Evolutionary conservation across 306 rosid genomes (phyloP).

Genomic region (Cercis canadensis): DNA sequence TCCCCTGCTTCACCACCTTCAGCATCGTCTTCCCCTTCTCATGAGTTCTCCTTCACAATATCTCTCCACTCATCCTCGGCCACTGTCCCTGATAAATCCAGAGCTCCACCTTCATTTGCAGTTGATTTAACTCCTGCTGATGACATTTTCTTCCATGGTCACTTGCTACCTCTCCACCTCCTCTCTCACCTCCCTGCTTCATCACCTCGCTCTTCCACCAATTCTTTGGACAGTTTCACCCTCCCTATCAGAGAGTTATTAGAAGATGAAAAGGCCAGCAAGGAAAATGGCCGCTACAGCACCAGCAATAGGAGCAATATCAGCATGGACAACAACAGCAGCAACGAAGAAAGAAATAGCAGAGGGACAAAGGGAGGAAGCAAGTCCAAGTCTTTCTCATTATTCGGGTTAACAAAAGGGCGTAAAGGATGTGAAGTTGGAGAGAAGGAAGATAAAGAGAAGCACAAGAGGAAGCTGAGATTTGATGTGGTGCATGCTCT

Average conservation of each 20-base stretch:
- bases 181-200: conserved; percentile 79
- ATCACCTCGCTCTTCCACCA: conserved; percentile 81
- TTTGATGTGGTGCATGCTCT: conserved; percentile 63
- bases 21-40: conserved; percentile 82
- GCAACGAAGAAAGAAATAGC: conserved; percentile 31
- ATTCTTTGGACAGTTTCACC: conserved; percentile 68
- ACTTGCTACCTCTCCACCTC: conserved; percentile 88
- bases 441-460: conserved; percentile 55
- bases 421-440: conserved; percentile 47
- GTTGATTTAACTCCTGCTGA: conserved; percentile 93
- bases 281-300: conserved; percentile 33
- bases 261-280: conserved; percentile 43
- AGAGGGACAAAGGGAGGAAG: conserved; percentile 46
- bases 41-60: conserved; percentile 93
- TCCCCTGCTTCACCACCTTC: conserved; percentile 61
- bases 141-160: conserved; percentile 99
- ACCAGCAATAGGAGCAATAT: conserved; percentile 41
- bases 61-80: conserved; percentile 72
- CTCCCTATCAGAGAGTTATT: conserved; percentile 58
- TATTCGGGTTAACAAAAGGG: conserved; percentile 66
- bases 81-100: conserved; percentile 51
- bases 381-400: conserved; percentile 69
- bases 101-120: conserved; percentile 58
- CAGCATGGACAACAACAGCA: conserved; percentile 24
- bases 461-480: conserved; percentile 54